Conservation (phyloP, 345 rosid genomes). For the Eucalyptus sp. region DNA sequence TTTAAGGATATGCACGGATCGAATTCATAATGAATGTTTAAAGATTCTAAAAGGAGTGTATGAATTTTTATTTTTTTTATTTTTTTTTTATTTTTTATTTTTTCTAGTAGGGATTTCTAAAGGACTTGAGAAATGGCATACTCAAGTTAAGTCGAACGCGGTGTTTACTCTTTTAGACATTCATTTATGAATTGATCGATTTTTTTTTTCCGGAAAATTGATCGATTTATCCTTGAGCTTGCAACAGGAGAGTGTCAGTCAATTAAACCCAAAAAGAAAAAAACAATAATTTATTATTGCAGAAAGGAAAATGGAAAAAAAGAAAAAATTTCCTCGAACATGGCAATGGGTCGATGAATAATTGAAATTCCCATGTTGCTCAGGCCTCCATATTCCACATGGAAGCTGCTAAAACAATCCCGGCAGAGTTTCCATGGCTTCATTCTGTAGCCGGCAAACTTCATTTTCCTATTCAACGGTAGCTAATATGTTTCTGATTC, state of each 20-base stretch:
- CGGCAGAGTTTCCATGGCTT: neutral
- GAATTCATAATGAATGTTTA: too few species aligned
- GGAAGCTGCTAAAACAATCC: neutral
- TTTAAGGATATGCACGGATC: fast-evolving
- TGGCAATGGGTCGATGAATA: neutral
- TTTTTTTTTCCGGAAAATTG: neutral
- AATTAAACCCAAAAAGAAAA: neutral
- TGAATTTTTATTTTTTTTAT: too few species aligned
- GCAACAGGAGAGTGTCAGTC: neutral
- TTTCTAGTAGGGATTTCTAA: neutral
- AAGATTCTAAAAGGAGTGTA: neutral
- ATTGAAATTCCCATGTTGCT: neutral
- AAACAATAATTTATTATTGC: neutral
- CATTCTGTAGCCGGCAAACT: neutral
- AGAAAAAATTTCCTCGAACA: neutral
- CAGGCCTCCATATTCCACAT: neutral
- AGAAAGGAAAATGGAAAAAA: too few species aligned
- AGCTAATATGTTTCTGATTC: neutral
- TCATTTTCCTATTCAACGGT: neutral
- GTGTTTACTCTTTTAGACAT: neutral
- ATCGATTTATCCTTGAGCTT: neutral
- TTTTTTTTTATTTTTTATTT: too few species aligned
- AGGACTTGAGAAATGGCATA: neutral
- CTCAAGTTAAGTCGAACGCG: neutral
- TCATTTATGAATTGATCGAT: neutral